Base-by-base conservation (phyloP, 2,329 filamentous ascomycete genomes). In the Nigrograna mackinnonii region DNA sequence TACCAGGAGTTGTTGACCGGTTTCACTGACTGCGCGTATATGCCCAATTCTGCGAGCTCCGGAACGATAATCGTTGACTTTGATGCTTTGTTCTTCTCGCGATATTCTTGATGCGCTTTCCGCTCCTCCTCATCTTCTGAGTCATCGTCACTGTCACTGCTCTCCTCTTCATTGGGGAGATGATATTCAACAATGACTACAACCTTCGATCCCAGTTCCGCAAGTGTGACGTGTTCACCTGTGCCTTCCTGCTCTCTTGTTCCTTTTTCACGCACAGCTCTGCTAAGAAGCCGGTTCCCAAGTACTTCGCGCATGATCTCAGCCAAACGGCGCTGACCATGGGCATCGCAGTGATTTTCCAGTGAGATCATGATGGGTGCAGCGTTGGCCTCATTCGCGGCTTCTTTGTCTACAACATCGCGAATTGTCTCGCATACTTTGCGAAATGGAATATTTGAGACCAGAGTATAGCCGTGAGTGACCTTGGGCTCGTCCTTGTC, bases 1-100 rank as follows among this genome's bases (percentile, higher is more conserved):
- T 77, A 86, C 84, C 84, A 87, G 0, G 82, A 83, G 54, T 83
- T 80, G 63, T 87, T 78, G 41, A 69, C 67, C 1, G 84, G 84
- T 58, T 87, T 87, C 42, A 87, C 82, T 0, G 82, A 85, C 58
- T 87, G 84, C 0, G 84, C 84, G 50, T 87, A 87, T 2, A 87
- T 82, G 3, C 84, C 84, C 0, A 87, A 71, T 31, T 78, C 79
- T 1, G 82, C 82, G 2, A 87, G 76, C 52, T 86, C 83, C 0
- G 84, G 82, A 17, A 87, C 73, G 52, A 87, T 86, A 41, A 72
- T 58, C 5, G 70, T 69, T 3, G 71, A 60, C 0, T 71, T 69
- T 0, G 72, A 68, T 1, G 74, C 62, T 55, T 79, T 77, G 59
- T 79, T 77, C 58, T 79, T 75, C 30, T 61, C 47, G 41, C 76